Base-by-base conservation (phyloP, 2,329 filamentous ascomycete species). In the Dothideomycetes sp. region DNA sequence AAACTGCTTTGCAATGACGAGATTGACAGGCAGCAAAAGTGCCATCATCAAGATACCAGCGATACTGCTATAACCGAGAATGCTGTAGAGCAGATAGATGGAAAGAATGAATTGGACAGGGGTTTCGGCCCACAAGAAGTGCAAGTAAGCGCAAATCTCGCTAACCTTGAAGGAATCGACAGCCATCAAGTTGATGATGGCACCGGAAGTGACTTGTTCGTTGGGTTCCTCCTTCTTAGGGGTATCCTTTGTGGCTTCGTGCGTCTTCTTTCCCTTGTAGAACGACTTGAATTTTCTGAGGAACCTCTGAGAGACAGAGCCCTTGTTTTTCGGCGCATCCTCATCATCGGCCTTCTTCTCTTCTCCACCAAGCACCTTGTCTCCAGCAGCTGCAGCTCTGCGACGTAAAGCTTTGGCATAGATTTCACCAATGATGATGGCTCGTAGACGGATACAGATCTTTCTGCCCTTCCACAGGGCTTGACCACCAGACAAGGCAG, bases 141-240 rank as follows among this genome's bases (percentile, higher is more conserved):
- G 91, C 22, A 98, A 69, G 59, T 98, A 98, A 0, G 89, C 84
- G 25, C 86, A 91, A 45, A 94, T 81, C 58, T 98, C 91, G 47
- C 85, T 84, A 41, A 98, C 86, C 65, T 98, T 98, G 76, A 96
- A 96, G 33, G 89, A 95, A 67, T 98, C 93, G 28, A 98, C 93
- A 9, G 91, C 93, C 91, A 98, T 98, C 50, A 98, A 70, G 61
- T 96, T 98, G 68, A 98, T 98, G 55, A 98, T 95, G n/a, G 91
- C 94, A 47, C 93, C 91, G 36, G 93, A 73, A 46, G 91, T 95
- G 27, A 87, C 89, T 64, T 94, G 86, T 47, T 86, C 80, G 22
- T 60, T 50, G 12, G 60, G 58, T 11, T 53, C 51, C 0, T 54
- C 47, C 34, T 55, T 53, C 18, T 54, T 51, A 12, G 49, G 45